Percentiles rank a stretch among this genome's conserved stretches.
phyloP scores from a whole-genome alignment of 225 moss, liverwort and hornwort species.

The Neckera pumila region DNA sequence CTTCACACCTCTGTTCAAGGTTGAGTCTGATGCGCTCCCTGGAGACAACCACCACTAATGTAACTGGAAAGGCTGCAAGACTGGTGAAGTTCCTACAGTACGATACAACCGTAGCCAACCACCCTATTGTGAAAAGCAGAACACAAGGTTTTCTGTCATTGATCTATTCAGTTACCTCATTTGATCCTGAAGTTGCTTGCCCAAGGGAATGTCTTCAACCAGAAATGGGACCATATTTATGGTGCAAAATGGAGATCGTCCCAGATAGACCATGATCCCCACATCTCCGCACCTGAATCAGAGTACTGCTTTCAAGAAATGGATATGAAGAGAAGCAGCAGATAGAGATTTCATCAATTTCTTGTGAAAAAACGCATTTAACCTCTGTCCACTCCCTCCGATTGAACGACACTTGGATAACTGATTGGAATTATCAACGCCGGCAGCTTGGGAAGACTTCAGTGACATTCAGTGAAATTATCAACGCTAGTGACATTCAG shows the following conservation, averaged over 20 bases:
- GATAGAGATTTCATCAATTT: neutral
- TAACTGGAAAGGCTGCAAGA: neutral
- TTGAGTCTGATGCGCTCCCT: neutral
- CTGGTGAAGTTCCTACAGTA: neutral
- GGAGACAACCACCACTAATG: neutral
- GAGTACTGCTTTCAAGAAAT: neutral
- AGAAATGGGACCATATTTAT: neutral
- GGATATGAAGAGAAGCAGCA: neutral
- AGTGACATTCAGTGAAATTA: neutral
- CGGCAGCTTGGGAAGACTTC: neutral
- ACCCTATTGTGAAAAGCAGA: neutral
- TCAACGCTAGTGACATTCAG: neutral
- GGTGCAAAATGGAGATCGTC: neutral
- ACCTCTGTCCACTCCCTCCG: neutral
- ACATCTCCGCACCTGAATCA: neutral
- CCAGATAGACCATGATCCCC: neutral
- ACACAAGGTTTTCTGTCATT: neutral
- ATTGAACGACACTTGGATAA: neutral
- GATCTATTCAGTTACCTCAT: neutral
- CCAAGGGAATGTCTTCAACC: neutral
- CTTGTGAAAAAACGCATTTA: neutral
- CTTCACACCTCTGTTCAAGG: neutral
- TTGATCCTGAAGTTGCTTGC: neutral
- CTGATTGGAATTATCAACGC: neutral
- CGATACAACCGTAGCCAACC: neutral